Conservation (phyloP, 495 filamentous ascomycete species). For the Opeltia flavorubescens region DNA sequence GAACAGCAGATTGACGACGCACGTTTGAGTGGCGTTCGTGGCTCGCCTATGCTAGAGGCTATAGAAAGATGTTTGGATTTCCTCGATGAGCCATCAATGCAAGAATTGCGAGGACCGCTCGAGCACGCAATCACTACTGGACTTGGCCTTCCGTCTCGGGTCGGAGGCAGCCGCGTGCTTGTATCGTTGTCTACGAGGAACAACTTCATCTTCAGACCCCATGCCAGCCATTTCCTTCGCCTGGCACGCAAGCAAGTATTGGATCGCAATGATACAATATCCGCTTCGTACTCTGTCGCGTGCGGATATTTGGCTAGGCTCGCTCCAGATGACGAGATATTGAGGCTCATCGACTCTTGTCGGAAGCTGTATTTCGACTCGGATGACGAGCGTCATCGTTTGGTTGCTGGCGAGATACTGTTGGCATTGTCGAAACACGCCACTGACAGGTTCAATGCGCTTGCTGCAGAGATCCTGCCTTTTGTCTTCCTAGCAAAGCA, state of each 20-base stretch:
- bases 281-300: constrained; percentile 68
- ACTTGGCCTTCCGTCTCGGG: constrained; percentile 82
- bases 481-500: constrained; percentile 81
- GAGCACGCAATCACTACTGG: constrained; percentile 69
- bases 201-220: constrained; percentile 55
- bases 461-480: constrained; percentile 62
- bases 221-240: constrained; percentile 65
- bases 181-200: constrained; percentile 76
- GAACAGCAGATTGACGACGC: constrained; percentile 76
- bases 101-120: constrained; percentile 52
- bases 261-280: constrained; percentile 84
- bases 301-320: constrained; percentile 73
- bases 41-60: constrained; percentile 85
- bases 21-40: constrained; percentile 61
- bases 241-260: constrained; percentile 63
- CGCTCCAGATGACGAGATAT: constrained; percentile 52
- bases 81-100: constrained; percentile 64
- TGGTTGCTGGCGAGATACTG: constrained; percentile 65
- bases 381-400: constrained; percentile 58
- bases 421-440: constrained; percentile 72
- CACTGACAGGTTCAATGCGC: constrained; percentile 68
- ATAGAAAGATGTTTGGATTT: constrained; percentile 80
- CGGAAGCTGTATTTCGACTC: constrained; percentile 63
- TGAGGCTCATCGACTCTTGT: constrained; percentile 50
- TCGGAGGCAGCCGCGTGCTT: constrained; percentile 74